phyloP scores from a whole-genome alignment of 139 green algal genomes.

The Bryopsis sp. region DNA sequence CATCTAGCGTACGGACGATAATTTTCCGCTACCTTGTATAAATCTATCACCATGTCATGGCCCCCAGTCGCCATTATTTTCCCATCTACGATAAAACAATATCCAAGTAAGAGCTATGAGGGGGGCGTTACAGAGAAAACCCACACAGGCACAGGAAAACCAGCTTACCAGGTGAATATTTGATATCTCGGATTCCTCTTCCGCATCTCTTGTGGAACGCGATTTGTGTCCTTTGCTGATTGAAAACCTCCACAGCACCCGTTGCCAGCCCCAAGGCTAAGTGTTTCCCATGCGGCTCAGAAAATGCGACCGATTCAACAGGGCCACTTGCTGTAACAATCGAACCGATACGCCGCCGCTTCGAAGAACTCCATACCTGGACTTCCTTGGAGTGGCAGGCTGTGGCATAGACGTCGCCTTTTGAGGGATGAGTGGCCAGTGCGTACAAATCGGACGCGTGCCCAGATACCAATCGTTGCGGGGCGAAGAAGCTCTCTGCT shows the following conservation, averaged over 20 bases:
- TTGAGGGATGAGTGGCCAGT: slow-evolving; percentile 6
- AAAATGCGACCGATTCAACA: slow-evolving; percentile 17
- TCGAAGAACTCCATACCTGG: slow-evolving; percentile 7
- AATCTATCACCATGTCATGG: slow-evolving; percentile 11
- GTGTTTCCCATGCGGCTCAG: not conserved
- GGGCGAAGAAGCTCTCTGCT: not conserved
- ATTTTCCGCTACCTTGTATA: not conserved
- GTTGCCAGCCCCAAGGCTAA: slow-evolving; percentile 2
- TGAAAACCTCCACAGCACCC: slow-evolving; percentile 12
- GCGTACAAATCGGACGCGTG: slow-evolving; percentile 7
- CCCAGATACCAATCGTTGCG: not conserved
- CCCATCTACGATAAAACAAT: not conserved
- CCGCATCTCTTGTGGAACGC: not conserved
- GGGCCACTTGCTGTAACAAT: not conserved
- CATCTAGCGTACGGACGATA: slow-evolving; percentile 13
- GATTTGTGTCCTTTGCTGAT: slow-evolving; percentile 6
- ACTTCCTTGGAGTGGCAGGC: slow-evolving; percentile 1
- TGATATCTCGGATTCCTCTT: slow-evolving; percentile 6
- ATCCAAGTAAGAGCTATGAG: not conserved
- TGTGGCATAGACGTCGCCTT: slow-evolving; percentile 13
- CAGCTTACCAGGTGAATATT: slow-evolving; percentile 19
- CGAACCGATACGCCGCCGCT: not conserved
- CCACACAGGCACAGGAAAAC: too few species aligned
- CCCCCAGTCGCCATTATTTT: slow-evolving; percentile 18
- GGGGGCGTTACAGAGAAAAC: not conserved